Evolutionary conservation across 768 basidiomycete species (phyloP), one percentile per base, ranked within the genome.

Genomic region (Cantharellus anzutake): DNA sequence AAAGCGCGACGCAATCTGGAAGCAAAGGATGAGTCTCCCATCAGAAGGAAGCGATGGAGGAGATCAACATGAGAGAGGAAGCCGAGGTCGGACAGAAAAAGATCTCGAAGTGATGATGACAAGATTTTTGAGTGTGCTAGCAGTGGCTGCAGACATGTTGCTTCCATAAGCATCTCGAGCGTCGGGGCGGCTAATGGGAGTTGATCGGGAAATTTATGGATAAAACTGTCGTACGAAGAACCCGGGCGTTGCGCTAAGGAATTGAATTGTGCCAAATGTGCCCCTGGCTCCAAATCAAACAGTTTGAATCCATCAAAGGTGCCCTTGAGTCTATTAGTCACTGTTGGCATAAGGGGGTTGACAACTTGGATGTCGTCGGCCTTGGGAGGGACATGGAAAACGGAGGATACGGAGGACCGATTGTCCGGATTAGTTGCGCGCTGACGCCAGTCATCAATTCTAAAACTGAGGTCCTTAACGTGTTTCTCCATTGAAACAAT

Each of bases 51-150:
- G 3, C 68, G 56, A 2, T 60, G 59, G 4, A 71, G 67, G 48
- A 70, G 61, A 50, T 70, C 69, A 1, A 82, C 70, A 39, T 83
- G 80, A 0, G 81, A 79, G 1, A 83, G 80, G 52, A 91, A 71
- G 14, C 89, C 73, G 57, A 91, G 75, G 65, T 86, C 89, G 2
- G 84, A 84, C 20, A 91, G 73, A 67, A 91, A 80, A 4, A 86
- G 72, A 0, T 73, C 71, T 5, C 93, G 74, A 2, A 92, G 76
- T 4, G 83, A 76, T 5, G 73, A 71, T 0, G 87, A 86, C 57
- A 93, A 75, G 4, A 73, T 73, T 48, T 76, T 72, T n/a, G 79
- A 79, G 63, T 84, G 83, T 16, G 72, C 67, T n/a, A 77, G 67
- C 4, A 85, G 79, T 38, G 79, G 81, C 34, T 69, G 72, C 62